These are phyloP conservation scores for Cladosporium phlei DNA, from an alignment of 2,329 filamentous ascomycete species.

Conservation along the genomic window DNA sequence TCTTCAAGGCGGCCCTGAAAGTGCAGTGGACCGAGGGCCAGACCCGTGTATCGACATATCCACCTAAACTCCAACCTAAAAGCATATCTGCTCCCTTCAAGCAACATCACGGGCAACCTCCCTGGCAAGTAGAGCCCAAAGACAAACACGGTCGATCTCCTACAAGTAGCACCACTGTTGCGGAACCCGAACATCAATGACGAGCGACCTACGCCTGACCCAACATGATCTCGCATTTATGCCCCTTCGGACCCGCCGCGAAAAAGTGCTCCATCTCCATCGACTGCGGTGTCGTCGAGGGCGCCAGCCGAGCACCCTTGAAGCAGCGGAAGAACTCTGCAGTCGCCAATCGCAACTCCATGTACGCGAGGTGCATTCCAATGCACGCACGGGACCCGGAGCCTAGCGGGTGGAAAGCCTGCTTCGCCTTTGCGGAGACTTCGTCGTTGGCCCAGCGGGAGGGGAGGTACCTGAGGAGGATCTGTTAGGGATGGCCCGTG, in stretches of 20 bases:
- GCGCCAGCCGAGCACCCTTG: slow-evolving; percentile 16
- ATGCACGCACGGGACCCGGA: slow-evolving; percentile 19
- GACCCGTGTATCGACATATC: too few species aligned
- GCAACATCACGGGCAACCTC: too few species aligned
- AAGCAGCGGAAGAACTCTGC: slow-evolving; percentile 20
- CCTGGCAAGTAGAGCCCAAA: too few species aligned
- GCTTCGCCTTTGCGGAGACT: neutral
- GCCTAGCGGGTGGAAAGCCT: slow-evolving; percentile 14
- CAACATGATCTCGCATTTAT: neutral
- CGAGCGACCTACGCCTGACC: too few species aligned
- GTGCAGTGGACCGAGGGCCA: too few species aligned
- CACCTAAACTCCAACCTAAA: too few species aligned
- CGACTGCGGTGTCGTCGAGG: slow-evolving; percentile 16
- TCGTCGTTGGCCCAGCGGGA: neutral
- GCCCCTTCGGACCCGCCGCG: neutral
- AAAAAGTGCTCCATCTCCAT: slow-evolving; percentile 16
- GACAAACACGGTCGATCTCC: too few species aligned
- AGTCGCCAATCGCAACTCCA: slow-evolving; percentile 19
- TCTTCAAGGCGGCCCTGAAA: too few species aligned
- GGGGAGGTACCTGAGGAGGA: neutral
- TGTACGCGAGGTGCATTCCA: slow-evolving; percentile 20
- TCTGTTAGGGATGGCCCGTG: neutral
- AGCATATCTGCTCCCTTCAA: too few species aligned
- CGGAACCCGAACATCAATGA: too few species aligned
- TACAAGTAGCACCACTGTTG: too few species aligned